Percentiles rank a stretch among this genome's conserved stretches.
These are phyloP conservation scores for Pseudocercospora fijiensis DNA, from an alignment of 2,329 filamentous ascomycete genomes.

Conservation along the genomic window DNA sequence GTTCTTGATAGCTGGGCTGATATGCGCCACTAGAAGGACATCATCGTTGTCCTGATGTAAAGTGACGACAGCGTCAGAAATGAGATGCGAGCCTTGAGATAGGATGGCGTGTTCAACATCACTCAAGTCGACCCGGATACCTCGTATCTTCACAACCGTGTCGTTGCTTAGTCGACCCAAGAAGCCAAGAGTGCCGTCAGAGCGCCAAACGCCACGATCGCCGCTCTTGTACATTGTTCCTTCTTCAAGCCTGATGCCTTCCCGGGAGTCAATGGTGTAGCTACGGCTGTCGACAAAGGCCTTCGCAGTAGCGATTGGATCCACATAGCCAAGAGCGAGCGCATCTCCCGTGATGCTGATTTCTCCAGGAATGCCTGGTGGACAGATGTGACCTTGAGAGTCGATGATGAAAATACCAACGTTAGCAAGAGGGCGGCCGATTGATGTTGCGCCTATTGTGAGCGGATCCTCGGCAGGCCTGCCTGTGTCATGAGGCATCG, in stretches of 20 bases:
- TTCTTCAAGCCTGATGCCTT: background rate
- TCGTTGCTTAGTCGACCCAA: slow-evolving; percentile 45
- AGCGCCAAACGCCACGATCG: slow-evolving; percentile 40
- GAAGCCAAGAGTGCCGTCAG: slow-evolving; percentile 40
- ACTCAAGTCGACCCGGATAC: slow-evolving; percentile 48
- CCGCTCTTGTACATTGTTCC: slow-evolving; percentile 43
- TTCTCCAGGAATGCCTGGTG: slow-evolving; percentile 47
- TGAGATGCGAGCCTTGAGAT: slow-evolving; percentile 24
- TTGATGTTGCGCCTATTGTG: slow-evolving; percentile 12
- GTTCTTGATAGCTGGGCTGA: slow-evolving; percentile 32
- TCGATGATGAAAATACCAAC: slow-evolving; percentile 46
- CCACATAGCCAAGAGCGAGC: slow-evolving; percentile 41
- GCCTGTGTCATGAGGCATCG: slow-evolving; percentile 11
- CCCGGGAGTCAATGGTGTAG: background rate
- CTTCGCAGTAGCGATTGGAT: slow-evolving; percentile 19
- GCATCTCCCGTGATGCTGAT: slow-evolving; percentile 44
- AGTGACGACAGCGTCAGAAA: slow-evolving; percentile 34
- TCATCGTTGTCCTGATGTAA: slow-evolving; percentile 24
- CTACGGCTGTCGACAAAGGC: slow-evolving; percentile 15
- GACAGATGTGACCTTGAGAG: slow-evolving; percentile 39
- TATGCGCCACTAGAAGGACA: slow-evolving; percentile 38
- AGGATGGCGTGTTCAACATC: slow-evolving; percentile 47
- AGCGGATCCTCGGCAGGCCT: slow-evolving; percentile 9
- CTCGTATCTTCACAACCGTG: slow-evolving; percentile 50
- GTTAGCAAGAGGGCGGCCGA: slow-evolving; percentile 38